Percentiles rank a stretch among this genome's conserved stretches.
Conservation (phyloP, 2,329 filamentous ascomycete species). For the Aspergillus sp. region DNA sequence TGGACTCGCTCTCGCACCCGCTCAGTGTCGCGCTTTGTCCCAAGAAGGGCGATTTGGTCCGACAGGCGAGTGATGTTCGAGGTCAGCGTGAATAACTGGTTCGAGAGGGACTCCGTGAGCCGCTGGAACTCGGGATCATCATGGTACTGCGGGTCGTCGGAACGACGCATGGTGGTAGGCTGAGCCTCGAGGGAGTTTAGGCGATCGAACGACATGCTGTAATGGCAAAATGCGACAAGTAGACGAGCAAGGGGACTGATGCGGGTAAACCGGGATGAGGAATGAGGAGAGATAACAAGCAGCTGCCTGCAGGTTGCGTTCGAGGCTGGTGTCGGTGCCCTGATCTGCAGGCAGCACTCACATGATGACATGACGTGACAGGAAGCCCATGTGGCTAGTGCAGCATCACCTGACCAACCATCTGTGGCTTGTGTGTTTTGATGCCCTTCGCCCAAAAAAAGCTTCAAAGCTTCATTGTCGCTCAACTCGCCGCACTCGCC, state of each 20-base stretch:
- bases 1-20: slow-evolving; percentile 88
- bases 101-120: slow-evolving; percentile 78
- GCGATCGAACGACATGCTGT: slow-evolving; percentile 84
- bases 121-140: slow-evolving; percentile 92
- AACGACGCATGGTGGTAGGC: slow-evolving; percentile 64
- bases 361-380: slow-evolving; percentile 26
- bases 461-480: slow-evolving; percentile 16
- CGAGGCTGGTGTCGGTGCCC: slow-evolving; percentile 19
- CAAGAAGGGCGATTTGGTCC: slow-evolving; percentile 80
- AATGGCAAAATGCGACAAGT: slow-evolving; percentile 1
- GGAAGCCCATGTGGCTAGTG: background rate
- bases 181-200: slow-evolving; percentile 81
- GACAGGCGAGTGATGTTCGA: slow-evolving; percentile 83
- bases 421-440: slow-evolving; percentile 34
- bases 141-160: slow-evolving; percentile 72
- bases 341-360: slow-evolving; percentile 24
- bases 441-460: slow-evolving; percentile 29
- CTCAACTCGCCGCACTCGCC: slow-evolving; percentile 17
- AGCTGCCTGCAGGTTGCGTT: slow-evolving; percentile 18
- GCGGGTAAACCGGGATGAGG: slow-evolving; percentile 13
- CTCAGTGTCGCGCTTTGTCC: slow-evolving; percentile 87
- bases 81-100: slow-evolving; percentile 84
- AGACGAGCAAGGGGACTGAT: slow-evolving; percentile 3
- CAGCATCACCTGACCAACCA: slow-evolving; percentile 26
- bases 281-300: slow-evolving; percentile 2